Evolutionary conservation across 768 basidiomycete genomes (phyloP), one percentile per base, ranked within the genome.

Genomic region (Suillus sp.): DNA sequence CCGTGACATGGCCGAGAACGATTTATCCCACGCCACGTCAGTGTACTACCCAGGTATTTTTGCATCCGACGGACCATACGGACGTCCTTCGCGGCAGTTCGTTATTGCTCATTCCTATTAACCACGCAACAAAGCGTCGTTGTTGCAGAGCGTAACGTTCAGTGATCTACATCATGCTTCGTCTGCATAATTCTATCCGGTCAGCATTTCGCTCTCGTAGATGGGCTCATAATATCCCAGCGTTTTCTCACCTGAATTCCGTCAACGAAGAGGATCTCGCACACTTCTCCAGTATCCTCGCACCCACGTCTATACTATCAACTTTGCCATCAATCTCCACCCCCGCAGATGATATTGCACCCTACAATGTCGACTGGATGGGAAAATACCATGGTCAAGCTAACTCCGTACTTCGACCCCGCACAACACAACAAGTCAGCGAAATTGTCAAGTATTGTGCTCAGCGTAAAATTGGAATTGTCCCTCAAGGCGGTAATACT

Each of bases 401-500:
- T 10, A 87, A 87, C 18, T 90, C 95, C 32, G 92, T 99, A 14
- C 80, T 99, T 59, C 93, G 91, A 73, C 97, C 97, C 6, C 92
- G 88, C 69, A 88, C 91, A 2, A 91, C 93, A 0, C 78, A 91
- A 65, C 88, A 99, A 78, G 95, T 99, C 72, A 91, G 90, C 74
- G 80, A 90, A 68, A 91, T 98, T 60, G 81, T 99, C 71, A 89
- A 88, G 72, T 93, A 89, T 81, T 99, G 97, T 76, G 86, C 89
- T 68, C 81, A 89, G 60, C 83, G 86, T 62, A 83, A 85, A 61
- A 91, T 99, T 47, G 89, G 89, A n/a, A 85, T 99, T 60, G 95
- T 97, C 2, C 97, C 97, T 2, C 97, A 99, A 75, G 96, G 97
- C 54, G 97, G 97, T 53, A 99, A 99, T 78, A 99, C 97, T 0